phyloP scores from a whole-genome alignment of 495 filamentous ascomycete genomes.

The Penicilliopsis zonata region DNA sequence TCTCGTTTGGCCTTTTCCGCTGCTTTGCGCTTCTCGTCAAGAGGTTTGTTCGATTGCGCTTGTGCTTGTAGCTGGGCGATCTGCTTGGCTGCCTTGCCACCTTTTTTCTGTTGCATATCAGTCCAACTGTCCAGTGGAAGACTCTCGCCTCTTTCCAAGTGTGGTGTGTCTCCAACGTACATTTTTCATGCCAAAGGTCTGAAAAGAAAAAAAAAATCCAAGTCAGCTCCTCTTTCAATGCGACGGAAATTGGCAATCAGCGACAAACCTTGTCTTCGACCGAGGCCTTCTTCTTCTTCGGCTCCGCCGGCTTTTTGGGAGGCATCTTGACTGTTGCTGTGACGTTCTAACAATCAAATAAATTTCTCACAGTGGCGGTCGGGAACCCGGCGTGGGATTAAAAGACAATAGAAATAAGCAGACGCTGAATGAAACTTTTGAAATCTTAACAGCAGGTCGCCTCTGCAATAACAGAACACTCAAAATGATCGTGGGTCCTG shows the following conservation, averaged over 20 bases:
- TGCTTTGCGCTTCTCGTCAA: constrained; percentile 78
- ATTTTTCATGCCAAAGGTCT: constrained; percentile 99
- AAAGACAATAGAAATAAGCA: too few species aligned
- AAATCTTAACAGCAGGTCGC: too few species aligned
- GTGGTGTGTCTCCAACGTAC: constrained; percentile 29
- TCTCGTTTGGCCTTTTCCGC: constrained; percentile 79
- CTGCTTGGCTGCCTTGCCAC: constrained; percentile 71
- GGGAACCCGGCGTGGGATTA: too few species aligned
- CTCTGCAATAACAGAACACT: too few species aligned
- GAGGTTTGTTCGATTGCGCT: constrained; percentile 54
- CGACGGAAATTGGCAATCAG: constrained; percentile 9
- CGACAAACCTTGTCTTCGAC: constrained; percentile 70
- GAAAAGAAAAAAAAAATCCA: constrained; percentile 1
- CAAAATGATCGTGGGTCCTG: too few species aligned
- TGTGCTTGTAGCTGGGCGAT: constrained; percentile 72
- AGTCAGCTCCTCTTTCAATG: too few species aligned
- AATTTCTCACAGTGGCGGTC: too few species aligned
- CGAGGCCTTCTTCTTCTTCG: constrained; percentile 61
- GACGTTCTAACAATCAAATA: too few species aligned
- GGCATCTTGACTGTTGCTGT: constrained; percentile 56
- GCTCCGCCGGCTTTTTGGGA: constrained; percentile 62
- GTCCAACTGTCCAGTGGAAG: neutral
- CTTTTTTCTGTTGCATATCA: constrained; percentile 63
- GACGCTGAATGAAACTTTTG: too few species aligned
- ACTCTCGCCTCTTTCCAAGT: too few species aligned